Base-by-base conservation (phyloP, 345 rosid species). In the Eutrema heterophyllum region DNA sequence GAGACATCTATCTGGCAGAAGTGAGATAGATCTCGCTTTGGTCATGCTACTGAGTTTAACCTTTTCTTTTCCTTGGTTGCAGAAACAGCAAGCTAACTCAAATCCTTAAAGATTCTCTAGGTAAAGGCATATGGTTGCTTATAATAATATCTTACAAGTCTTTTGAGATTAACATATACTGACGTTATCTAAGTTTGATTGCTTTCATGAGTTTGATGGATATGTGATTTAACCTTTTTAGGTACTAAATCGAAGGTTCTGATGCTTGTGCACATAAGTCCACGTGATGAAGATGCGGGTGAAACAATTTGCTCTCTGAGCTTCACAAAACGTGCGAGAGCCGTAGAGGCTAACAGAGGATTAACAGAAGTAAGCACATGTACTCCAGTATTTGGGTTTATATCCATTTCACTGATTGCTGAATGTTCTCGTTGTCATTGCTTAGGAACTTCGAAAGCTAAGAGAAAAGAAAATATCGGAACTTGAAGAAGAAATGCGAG, bases 51-150 rank as follows among this genome's bases (percentile, higher is more conserved):
- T 67, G 52, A 56, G 44, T 74, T 72, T 55, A 52, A 55, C 41
- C 66, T 60, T 77, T 65, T 57, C 78, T 64, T 72, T 68, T 69
- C 18, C 54, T 70, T 73, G 71, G 64, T 80, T 88, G 93, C 98
- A 94, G 97, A 83, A 94, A 94, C 74, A 88, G 96, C 89, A 94
- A 94, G 88, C 80, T 94, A 60, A 91, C 98, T 74, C 98, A 94
- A 78, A 89, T 94, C 75, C 97, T 91, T 77, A 88, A 85, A 84
- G 98, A 94, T 84, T 94, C 93, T 68, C 74, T 94, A 77, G 96
- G 98, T 91, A 83, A 73, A 79, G 48, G 11, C 71, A 46, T 70
- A 14, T 43, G 21, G 38, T 70, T 76, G 53, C 75, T 55, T 76
- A 32, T 52, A 41, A 60, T 61, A 50, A 52, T 68, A 68, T 50